Percentiles rank a stretch among this genome's conserved stretches.
Conservation (phyloP, 2,329 filamentous ascomycete species). For the Colletotrichum sp. region DNA sequence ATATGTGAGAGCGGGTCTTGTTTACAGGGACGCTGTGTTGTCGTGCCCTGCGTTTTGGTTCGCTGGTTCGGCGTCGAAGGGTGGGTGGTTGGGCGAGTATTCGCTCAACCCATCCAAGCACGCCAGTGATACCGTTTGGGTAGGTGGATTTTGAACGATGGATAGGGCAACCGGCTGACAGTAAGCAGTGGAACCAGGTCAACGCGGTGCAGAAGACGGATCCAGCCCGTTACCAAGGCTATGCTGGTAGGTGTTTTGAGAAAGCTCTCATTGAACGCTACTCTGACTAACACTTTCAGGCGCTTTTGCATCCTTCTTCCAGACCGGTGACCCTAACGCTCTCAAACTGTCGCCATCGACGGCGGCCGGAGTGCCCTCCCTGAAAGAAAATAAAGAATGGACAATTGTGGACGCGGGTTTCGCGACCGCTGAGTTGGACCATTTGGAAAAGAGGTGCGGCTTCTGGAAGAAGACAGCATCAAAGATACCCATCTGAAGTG, state of each 20-base stretch:
- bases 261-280: not conserved
- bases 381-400: slow-evolving; percentile 51
- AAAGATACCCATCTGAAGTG: slow-evolving; percentile 48
- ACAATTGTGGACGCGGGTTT: slow-evolving; percentile 53
- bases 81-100: slow-evolving; percentile 63
- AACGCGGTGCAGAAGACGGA: slow-evolving; percentile 57
- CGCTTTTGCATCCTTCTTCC: slow-evolving; percentile 65
- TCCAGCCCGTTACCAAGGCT: slow-evolving; percentile 60
- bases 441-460: slow-evolving; percentile 52
- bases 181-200: slow-evolving; percentile 58
- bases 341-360: slow-evolving; percentile 55
- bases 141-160: slow-evolving; percentile 31
- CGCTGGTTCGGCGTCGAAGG: slow-evolving; percentile 44
- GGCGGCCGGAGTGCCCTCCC: slow-evolving; percentile 48
- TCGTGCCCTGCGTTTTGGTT: slow-evolving; percentile 67
- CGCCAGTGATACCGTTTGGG: slow-evolving; percentile 61
- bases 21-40: slow-evolving; percentile 64
- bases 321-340: slow-evolving; percentile 62
- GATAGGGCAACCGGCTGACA: not conserved
- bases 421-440: slow-evolving; percentile 36
- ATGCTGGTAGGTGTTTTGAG: slow-evolving; percentile 28
- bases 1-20: slow-evolving; percentile 56
- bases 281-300: slow-evolving; percentile 37
- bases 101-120: slow-evolving; percentile 64
- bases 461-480: slow-evolving; percentile 57